Percentiles rank a stretch among this genome's conserved stretches.
phyloP scores from a whole-genome alignment of 139 green algal species.

The Auxenochlorella pyrenoidosa region DNA sequence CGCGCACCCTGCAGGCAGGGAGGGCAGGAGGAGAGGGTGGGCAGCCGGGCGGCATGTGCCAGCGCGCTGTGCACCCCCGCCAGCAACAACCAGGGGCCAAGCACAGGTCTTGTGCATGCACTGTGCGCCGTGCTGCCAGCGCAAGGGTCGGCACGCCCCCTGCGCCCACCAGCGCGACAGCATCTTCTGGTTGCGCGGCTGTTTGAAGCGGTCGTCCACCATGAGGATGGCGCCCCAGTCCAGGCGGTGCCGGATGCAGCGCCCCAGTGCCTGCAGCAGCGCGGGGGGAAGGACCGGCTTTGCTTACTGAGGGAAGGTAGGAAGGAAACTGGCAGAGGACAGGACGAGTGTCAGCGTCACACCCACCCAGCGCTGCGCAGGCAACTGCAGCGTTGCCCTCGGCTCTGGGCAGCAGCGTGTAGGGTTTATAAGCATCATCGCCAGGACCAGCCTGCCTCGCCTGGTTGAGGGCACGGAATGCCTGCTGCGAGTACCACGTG shows the following conservation, averaged over 20 bases:
- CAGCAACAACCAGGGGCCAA: too few species aligned
- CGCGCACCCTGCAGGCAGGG: constrained; percentile 34
- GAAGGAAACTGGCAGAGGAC: too few species aligned
- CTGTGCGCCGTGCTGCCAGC: neutral
- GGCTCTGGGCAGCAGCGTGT: too few species aligned
- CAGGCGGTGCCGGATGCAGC: constrained; percentile 92
- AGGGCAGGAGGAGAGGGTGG: neutral
- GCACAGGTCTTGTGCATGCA: too few species aligned
- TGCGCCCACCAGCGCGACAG: constrained; percentile 73
- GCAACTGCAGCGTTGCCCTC: too few species aligned
- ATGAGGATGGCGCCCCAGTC: constrained; percentile 97
- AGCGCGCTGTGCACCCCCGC: too few species aligned
- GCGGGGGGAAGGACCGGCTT: neutral
- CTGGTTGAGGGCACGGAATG: constrained; percentile 95
- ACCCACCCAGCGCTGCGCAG: too few species aligned
- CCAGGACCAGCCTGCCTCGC: too few species aligned
- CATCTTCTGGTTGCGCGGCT: constrained; percentile 51
- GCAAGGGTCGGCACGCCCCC: neutral
- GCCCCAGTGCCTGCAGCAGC: constrained; percentile 76
- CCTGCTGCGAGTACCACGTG: constrained; percentile 94
- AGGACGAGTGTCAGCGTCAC: too few species aligned
- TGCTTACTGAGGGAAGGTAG: too few species aligned
- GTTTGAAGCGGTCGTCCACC: constrained; percentile 86
- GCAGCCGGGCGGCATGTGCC: neutral
- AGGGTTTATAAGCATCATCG: too few species aligned